Evolutionary conservation across 306 rosid genomes (phyloP), one percentile per base, ranked within the genome.

Genomic region (Delonix regia): DNA sequence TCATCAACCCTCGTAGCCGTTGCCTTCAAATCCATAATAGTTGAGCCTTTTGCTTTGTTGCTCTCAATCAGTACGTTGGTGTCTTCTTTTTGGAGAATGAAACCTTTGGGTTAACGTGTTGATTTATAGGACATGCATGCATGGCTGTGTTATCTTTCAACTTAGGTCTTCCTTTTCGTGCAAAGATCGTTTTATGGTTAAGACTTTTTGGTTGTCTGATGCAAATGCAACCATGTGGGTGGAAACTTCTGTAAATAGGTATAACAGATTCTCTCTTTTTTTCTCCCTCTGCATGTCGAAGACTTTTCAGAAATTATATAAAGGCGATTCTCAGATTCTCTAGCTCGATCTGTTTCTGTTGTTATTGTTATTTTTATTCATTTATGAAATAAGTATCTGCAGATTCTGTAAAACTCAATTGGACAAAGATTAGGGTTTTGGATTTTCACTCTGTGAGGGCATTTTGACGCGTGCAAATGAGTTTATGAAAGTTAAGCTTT

Each of bases 101-200:
- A 84, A 68, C 10, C 47, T 60, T 1, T 12, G 16, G 48, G 42
- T 18, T 49, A 66, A 22, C 47, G 21, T 53, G 44, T 80, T 61
- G 70, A 83, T 75, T 70, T 45, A 7, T 9, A 9, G 2, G 9
- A 6, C 11, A 41, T 7, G 2, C 82, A 33, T 14, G 2, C 2
- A 1, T 34, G 39, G 13, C 47, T 78, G 15, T 34, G 76, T 55
- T 85, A 81, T 71, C 88, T 82, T 82, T 61, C 0, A 48, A 47
- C 65, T 27, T 19, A 39, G 56, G 76, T 74, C 73, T 41, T 41
- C 36, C 64, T 57, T 57, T 57, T 57, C 64, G 64, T 25, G 27
- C 8, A 25, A 33, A 25, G 9, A 57, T 4, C 36, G 34, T 57
- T 25, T 57, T 9, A 27, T 34, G 36, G 24, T 55, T 55, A 0